Conservation (phyloP, 345 rosid genomes). For the Citrus sinensis region DNA sequence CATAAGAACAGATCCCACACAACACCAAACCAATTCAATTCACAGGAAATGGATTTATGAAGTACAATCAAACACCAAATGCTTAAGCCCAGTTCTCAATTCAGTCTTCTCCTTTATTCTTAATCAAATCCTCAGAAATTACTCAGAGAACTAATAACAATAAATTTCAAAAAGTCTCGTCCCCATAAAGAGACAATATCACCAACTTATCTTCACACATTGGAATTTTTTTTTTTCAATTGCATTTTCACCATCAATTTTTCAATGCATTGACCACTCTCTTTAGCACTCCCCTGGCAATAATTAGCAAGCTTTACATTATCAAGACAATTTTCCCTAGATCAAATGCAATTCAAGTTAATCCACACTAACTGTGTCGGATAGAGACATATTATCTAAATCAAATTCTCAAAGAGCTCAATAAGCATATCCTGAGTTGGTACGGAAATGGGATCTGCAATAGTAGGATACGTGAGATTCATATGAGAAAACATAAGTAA, state of each 20-base stretch:
- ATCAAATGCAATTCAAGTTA: background rate
- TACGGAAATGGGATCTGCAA: too few relatives aligned
- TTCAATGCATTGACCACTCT: background rate
- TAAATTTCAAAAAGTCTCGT: background rate
- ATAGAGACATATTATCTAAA: background rate
- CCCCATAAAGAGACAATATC: background rate
- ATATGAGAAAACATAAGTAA: too few relatives aligned
- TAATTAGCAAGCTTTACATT: background rate
- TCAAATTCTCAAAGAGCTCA: background rate
- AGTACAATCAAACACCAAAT: background rate
- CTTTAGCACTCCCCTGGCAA: background rate
- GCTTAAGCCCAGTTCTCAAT: background rate
- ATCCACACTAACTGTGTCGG: background rate
- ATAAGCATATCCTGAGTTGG: too few relatives aligned
- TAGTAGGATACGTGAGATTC: too few relatives aligned
- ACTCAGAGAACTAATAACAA: background rate
- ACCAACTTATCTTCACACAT: background rate
- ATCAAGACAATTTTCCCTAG: background rate
- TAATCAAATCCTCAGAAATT: background rate
- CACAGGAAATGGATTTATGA: background rate
- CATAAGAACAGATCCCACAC: slow-evolving; percentile 18
- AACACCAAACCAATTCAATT: background rate
- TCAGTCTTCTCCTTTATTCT: background rate
- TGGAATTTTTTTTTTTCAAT: background rate
- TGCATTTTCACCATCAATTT: background rate